A percentile compares a stretch with the other conserved stretches of the same genome.
phyloP scores from a whole-genome alignment of 352 stramenopile genomes.

The Phytophthora palmivora region DNA sequence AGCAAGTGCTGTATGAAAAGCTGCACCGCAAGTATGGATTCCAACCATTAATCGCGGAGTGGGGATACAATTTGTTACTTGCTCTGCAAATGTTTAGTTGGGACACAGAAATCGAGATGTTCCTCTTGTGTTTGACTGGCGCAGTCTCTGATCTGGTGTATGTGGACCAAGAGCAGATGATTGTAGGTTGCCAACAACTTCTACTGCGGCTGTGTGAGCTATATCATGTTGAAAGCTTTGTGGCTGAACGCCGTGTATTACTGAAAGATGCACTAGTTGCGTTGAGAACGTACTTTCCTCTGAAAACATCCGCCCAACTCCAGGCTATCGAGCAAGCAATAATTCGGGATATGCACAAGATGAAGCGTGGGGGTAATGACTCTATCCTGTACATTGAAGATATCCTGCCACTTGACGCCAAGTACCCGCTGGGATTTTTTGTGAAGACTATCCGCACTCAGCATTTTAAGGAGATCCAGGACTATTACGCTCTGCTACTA shows the following conservation, averaged over 20 bases:
- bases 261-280: conserved; percentile 79
- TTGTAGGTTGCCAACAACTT: conserved; percentile 55
- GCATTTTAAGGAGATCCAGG: conserved; percentile 87
- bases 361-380: conserved; percentile 72
- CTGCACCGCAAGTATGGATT: conserved; percentile 84
- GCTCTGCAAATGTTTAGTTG: conserved; percentile 70
- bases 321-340: conserved; percentile 81
- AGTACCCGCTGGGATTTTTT: conserved; percentile 71
- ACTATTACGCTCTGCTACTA: conserved; percentile 67
- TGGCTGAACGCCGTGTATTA: conserved; percentile 58
- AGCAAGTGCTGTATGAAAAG: conserved; percentile 80
- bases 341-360: conserved; percentile 84
- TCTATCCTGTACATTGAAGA: conserved; percentile 80
- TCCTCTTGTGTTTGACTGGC: conserved; percentile 72
- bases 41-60: conserved; percentile 83
- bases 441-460: conserved; percentile 82
- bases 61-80: conserved; percentile 87
- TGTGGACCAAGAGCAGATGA: conserved; percentile 74
- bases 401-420: conserved; percentile 56
- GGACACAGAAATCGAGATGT: conserved; percentile 85
- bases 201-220: conserved; percentile 56
- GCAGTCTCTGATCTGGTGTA: conserved; percentile 77
- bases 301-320: conserved; percentile 77
- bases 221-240: conserved; percentile 68
- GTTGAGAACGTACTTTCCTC: conserved; percentile 78